phyloP scores from a whole-genome alignment of 2,329 filamentous ascomycete species.

The Fusarium irregulare region DNA sequence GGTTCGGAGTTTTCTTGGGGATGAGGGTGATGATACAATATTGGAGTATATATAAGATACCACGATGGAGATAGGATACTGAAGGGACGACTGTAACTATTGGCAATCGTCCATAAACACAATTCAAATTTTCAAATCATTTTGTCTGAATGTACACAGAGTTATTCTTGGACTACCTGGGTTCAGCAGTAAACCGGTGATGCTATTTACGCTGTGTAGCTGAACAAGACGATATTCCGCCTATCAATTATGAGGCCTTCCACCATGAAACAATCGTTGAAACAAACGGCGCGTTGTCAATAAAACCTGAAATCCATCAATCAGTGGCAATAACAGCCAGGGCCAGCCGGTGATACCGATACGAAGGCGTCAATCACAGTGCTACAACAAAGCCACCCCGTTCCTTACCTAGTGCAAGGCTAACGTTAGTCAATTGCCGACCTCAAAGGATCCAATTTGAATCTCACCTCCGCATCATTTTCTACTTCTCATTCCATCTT shows the following conservation, averaged over 20 bases:
- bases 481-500: background rate
- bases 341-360: background rate
- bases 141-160: background rate
- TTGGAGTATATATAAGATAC: conserved; percentile 29
- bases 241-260: background rate
- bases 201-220: background rate
- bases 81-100: background rate
- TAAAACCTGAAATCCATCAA: background rate
- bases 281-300: background rate
- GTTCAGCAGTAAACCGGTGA: background rate
- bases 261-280: background rate
- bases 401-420: conserved; percentile 6
- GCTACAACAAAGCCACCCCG: background rate
- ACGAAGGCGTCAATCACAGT: conserved; percentile 3
- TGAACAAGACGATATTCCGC: background rate
- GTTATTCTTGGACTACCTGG: background rate
- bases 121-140: background rate
- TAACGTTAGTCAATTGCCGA: background rate
- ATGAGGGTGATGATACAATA: conserved; percentile 1
- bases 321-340: background rate
- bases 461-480: background rate
- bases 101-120: background rate
- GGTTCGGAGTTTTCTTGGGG: background rate
- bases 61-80: conserved; percentile 8
- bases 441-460: background rate